Base-by-base conservation (phyloP, 352 stramenopile genomes). In the Globisporangium barbulae region DNA sequence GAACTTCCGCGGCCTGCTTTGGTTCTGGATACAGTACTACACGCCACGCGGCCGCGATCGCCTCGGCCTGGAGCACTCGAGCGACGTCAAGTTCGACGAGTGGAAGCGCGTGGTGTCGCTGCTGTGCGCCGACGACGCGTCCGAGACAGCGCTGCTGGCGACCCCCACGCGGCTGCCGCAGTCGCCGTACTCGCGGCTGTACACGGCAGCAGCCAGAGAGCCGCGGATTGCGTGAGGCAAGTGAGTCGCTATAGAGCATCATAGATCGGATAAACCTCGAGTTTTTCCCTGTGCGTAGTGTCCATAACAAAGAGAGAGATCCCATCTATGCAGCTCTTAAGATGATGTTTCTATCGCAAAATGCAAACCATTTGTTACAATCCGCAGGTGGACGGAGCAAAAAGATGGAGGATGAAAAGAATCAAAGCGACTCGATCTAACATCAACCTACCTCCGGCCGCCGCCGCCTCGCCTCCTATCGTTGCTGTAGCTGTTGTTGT, bases 21-120 rank as follows among this genome's bases (percentile, higher is more conserved):
- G 93, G 91, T 98, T 98, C 63, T 98, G 93, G 94, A 87, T 94
- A 35, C 88, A 98, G 72, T 98, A 98, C 70, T 99, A 99, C 70
- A 91, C 90, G 4, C 94, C 96, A 9, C 80, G 94, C 52, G 94
- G 94, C 9, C 82, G 95, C 41, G 96, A 99, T 71, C 78, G 96
- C 19, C 79, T 98, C 42, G 95, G 85, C 28, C 78, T 99, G 6
- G 96, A 98, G 69, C 97, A 98, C 70, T 98, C 93, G 9, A 98
- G 90, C 31, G 94, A 98, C 73, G 83, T 99, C 48, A 81, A 88
- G 58, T 99, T 98, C 63, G 79, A 91, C 52, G 93, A 98, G 71
- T 99, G 94, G 94, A 81, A 88, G 28, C 68, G 88, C 61, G 88
- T 98, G 17, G 85, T 98, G 10, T 81, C 83, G 4, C 64, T 97